Base-by-base conservation (phyloP, 345 rosid species). In the Lepidium aucheri region DNA sequence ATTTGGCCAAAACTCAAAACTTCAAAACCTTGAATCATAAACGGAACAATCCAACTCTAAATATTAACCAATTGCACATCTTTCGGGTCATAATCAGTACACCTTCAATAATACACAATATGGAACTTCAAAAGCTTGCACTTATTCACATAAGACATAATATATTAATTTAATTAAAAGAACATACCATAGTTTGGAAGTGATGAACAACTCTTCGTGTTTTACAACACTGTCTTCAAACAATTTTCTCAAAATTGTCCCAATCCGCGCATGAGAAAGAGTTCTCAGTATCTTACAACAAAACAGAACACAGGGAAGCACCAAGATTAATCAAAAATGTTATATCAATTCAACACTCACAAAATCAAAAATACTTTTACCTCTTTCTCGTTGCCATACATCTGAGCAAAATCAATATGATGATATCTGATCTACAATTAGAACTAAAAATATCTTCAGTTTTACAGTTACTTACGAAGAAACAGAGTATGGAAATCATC, bases 341-440 rank as follows among this genome's bases (percentile, higher is more conserved):
- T 32, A 53, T 7, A 42, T 33, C 26, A 53, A 20, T 10, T n/a
- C 35, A 63, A 47, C 30, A 44, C 3, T 24, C 28, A 60, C 30
- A 1, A 17, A 30, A 46, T 8, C 8, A 52, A 18, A 12, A 1
- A 14, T 15, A 43, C 32, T 7, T 7, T 33, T 62, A 86, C 97
- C 95, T 80, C 91, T 55, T 84, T 84, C 66, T 87, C 88, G 22
- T 90, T 87, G 60, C 67, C 75, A 52, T 90, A 87, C 7, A 75
- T 0, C 64, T 57, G 38, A 65, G 95, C 95, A n/a, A 95, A 84
- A 54, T 90, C 97, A 45, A 87, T 75, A 59, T 85, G 97, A 7
- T 90, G 64, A 40, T 87, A 73, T 3, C 77, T 72, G 14, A 73
- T 28, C 77, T 65, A 56, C 43, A 51, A 9, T 8, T 3, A 61